Base-by-base conservation (phyloP, 139 green algal species). In the Gonium pectorale region DNA sequence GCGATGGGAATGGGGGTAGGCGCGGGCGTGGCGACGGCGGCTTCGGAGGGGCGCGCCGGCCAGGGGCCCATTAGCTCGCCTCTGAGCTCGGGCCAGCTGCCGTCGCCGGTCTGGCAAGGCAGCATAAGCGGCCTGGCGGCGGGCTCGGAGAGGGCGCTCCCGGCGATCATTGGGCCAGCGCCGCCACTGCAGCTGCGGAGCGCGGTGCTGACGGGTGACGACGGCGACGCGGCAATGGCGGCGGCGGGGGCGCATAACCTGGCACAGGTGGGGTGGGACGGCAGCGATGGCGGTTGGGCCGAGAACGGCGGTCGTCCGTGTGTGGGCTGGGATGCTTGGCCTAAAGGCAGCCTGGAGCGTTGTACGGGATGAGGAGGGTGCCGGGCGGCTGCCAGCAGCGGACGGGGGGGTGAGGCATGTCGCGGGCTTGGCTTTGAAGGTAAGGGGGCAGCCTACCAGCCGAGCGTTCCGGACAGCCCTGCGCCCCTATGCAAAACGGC, bases 241-340 rank as follows among this genome's bases (percentile, higher is more conserved):
- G 46, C 31, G n/a, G 40, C 75, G 40, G 59, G 59, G 0, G 75
- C 75, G 1, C 41, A 59, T 24, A 82, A 82, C 60, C 59, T 82
- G 41, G 75, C 75, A 5, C 46, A 81, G 73, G 73, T 81, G 68
- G 43, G 43, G 40, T 29, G 6, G 8, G 54, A 7, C 21, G 19
- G 54, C 21, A 21, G 54, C 21, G 54, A 63, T 67, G 37, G 59
- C 5, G 27, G 26, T 67, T 67, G 59, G 27, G 59, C 29, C 29
- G n/a, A n/a, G 19, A 15, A 56, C 17, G 17, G 17, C 19, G 49
- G 49, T 15, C 49, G 17, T 56, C 17, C 17, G 49, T 56, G 49
- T n/a, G n/a, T n/a, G n/a, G n/a, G n/a, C n/a, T n/a, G n/a, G n/a
- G n/a, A n/a, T n/a, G n/a, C n/a, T n/a, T n/a, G n/a, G n/a, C n/a